These are phyloP conservation scores for Fraxinus americana DNA, from an alignment of 257 asterid species.

Conservation along the genomic window DNA sequence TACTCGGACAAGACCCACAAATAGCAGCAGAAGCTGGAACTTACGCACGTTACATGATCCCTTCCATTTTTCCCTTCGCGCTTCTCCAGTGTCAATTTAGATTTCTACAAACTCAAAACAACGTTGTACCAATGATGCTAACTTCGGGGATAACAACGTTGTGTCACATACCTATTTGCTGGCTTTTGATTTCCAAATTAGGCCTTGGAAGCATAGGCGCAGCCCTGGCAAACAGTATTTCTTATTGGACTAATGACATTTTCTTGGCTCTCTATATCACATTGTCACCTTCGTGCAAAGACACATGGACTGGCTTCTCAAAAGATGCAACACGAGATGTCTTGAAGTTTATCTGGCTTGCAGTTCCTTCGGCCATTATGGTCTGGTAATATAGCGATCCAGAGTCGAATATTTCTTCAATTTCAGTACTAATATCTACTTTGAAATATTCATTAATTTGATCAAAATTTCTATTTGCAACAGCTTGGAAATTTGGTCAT, in stretches of 20 bases:
- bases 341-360: conserved; percentile 54
- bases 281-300: conserved; percentile 54
- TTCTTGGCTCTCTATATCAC: conserved; percentile 48
- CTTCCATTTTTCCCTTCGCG: conserved; percentile 58
- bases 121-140: conserved; percentile 71
- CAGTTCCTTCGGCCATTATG: conserved; percentile 75
- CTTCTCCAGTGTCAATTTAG: conserved; percentile 60
- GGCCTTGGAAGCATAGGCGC: conserved; percentile 77
- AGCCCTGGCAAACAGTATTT: conserved; percentile 61
- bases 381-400: conserved; percentile 41
- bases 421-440: neutral
- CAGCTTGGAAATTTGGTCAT: conserved; percentile 82
- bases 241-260: conserved; percentile 65
- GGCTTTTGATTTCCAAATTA: conserved; percentile 53
- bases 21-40: conserved; percentile 62
- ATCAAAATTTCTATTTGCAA: neutral
- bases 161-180: conserved; percentile 52
- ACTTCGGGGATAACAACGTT: conserved; percentile 56
- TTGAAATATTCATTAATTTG: neutral
- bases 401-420: neutral
- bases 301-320: conserved; percentile 65
- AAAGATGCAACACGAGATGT: conserved; percentile 47
- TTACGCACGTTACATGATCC: conserved; percentile 64
- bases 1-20: conserved; percentile 63
- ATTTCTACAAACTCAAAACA: conserved; percentile 66